These are phyloP conservation scores for Aspergillus flavus DNA, from an alignment of 2,329 filamentous ascomycete species.

Conservation along the genomic window DNA sequence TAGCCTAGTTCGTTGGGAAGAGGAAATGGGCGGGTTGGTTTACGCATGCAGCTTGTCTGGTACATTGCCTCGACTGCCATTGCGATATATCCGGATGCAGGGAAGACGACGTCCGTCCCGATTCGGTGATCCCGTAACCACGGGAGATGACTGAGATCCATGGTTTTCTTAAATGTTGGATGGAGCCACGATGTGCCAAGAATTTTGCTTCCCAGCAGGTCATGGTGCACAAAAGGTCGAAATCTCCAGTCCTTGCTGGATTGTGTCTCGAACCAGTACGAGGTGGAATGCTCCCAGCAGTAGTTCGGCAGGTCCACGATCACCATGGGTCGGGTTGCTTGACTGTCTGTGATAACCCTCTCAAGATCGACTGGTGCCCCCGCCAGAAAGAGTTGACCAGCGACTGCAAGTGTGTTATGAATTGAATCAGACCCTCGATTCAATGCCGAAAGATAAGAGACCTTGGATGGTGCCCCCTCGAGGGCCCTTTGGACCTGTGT, in stretches of 20 bases:
- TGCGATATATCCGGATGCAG: slow-evolving; percentile 6
- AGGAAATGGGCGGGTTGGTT: background rate
- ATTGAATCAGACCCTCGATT: background rate
- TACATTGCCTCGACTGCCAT: slow-evolving; percentile 13
- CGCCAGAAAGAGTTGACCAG: slow-evolving; percentile 5
- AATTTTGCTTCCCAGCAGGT: slow-evolving; percentile 11
- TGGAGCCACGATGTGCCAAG: slow-evolving; percentile 1
- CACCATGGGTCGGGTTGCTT: background rate
- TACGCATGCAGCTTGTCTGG: background rate
- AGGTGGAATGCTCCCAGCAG: slow-evolving; percentile 8
- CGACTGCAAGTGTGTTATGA: background rate
- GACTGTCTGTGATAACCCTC: background rate
- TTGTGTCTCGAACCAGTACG: slow-evolving; percentile 6
- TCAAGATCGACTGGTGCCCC: slow-evolving; percentile 7
- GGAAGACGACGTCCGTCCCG: slow-evolving; percentile 3
- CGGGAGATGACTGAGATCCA: background rate
- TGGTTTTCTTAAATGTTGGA: slow-evolving; percentile 6
- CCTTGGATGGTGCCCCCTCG: background rate
- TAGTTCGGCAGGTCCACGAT: slow-evolving; percentile 10
- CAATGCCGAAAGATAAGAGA: background rate
- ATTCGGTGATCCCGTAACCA: slow-evolving; percentile 8
- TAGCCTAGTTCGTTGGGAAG: background rate
- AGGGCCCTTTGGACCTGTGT: slow-evolving; percentile 1
- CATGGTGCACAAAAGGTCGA: slow-evolving; percentile 2
- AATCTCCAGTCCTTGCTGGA: slow-evolving; percentile 9